Conservation (phyloP, 2,329 filamentous ascomycete species). For the Fusarium pseudocircinatum region DNA sequence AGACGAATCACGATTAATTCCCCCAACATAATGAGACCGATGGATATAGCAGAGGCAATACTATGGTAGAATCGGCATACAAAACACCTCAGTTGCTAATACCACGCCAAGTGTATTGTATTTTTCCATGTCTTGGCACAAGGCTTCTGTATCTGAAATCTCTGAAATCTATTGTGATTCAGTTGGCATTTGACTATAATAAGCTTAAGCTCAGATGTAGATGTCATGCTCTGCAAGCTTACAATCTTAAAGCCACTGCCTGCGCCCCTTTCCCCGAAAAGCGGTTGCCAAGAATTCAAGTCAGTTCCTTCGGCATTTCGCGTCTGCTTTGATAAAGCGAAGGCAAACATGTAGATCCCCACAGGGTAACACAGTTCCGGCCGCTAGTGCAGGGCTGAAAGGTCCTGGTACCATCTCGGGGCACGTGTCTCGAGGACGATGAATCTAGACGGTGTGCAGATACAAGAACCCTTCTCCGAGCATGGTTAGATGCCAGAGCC, state of each 20-base stretch:
- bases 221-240: background rate
- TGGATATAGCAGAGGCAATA: slow-evolving; percentile 20
- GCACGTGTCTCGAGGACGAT: slow-evolving; percentile 9
- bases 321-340: slow-evolving; percentile 11
- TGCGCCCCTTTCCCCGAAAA: background rate
- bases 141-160: background rate
- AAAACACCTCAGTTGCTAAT: slow-evolving; percentile 8
- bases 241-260: background rate
- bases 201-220: background rate
- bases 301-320: slow-evolving; percentile 21
- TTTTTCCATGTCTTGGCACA: background rate
- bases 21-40: slow-evolving; percentile 31
- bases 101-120: background rate
- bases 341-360: slow-evolving; percentile 15
- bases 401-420: background rate
- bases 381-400: slow-evolving; percentile 25
- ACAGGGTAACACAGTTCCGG: slow-evolving; percentile 2
- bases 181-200: background rate
- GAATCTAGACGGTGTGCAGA: background rate
- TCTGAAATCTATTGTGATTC: background rate
- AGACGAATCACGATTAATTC: slow-evolving; percentile 21
- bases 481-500: background rate
- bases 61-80: slow-evolving; percentile 12
- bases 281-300: background rate
- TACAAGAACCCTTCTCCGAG: background rate